Evolutionary conservation across 1,139 yeast genomes (phyloP), one percentile per base, ranked within the genome.

Genomic region (Debaryomyces singareniensis): DNA sequence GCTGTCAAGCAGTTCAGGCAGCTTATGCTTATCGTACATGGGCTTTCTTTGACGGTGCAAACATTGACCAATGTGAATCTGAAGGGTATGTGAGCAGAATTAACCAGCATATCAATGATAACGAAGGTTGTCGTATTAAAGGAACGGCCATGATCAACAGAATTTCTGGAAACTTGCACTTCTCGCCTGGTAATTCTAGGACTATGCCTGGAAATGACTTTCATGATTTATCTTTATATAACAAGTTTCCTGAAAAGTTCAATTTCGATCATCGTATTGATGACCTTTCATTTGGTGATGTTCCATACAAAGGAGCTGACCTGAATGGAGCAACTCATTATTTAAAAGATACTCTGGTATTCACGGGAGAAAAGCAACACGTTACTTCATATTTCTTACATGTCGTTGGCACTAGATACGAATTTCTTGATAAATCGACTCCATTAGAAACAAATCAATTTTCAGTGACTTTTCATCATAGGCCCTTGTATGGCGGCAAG

Each of bases 321-420:
- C 16, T 49, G 35, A 25, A 52, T 50, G 48, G 52, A 16, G 64
- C 80, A 2, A 68, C 78, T 7, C 78, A 79, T 41, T 96, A 98
- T 16, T 67, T 91, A 37, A 91, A 86, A 49, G 76, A 75, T 9
- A 61, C 65, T 26, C 42, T 44, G 12, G 61, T 62, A 11, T 35
- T 42, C 5, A 56, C 69, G 4, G 67, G 60, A 27, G 59, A 65
- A 24, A 84, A 83, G 51, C 61, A 70, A 31, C 89, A 81, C 49
- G 66, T 79, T 39, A 83, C 64, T 50, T 71, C 85, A 12, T 91
- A 91, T 58, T 91, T 73, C 53, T 61, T 89, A 39, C 89, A 89
- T 53, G 94, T 93, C 36, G 96, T 91, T 9, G 84, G 95, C 23
- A 85, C 97, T 1, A 69, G 96, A 43, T 84, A 74, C 47, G 95